These are phyloP conservation scores for Metarhizium humberi DNA, from an alignment of 2,329 filamentous ascomycete genomes.

Conservation along the genomic window DNA sequence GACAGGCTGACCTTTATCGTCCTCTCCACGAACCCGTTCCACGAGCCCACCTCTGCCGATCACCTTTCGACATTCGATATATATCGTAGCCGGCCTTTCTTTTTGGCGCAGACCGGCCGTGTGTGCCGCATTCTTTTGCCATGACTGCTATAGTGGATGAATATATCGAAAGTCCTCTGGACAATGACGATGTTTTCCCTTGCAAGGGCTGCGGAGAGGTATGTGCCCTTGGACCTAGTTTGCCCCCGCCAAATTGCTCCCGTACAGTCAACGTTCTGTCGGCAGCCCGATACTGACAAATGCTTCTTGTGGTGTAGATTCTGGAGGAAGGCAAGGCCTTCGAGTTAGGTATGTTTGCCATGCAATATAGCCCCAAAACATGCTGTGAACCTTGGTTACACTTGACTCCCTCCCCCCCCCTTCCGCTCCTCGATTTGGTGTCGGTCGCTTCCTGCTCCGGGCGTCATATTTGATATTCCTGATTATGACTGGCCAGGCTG, in stretches of 20 bases:
- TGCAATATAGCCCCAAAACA: neutral
- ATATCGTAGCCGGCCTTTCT: neutral
- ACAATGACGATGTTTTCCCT: slow-evolving; percentile 74
- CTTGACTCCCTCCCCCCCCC: neutral
- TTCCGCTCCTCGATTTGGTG: neutral
- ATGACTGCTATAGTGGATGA: slow-evolving; percentile 48
- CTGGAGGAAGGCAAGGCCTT: slow-evolving; percentile 98
- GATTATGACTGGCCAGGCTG: too few species aligned
- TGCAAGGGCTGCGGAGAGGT: slow-evolving; percentile 94
- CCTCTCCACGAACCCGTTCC: neutral
- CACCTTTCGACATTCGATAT: neutral
- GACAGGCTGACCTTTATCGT: neutral
- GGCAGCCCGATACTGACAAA: slow-evolving; percentile 1
- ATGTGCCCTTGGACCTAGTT: slow-evolving; percentile 7
- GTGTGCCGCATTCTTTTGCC: slow-evolving; percentile 11
- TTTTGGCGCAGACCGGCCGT: neutral
- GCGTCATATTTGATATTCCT: neutral
- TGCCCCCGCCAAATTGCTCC: neutral
- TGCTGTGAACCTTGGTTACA: neutral
- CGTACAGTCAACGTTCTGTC: neutral
- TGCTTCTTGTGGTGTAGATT: slow-evolving; percentile 48
- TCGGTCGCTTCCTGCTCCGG: neutral
- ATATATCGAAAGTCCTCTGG: slow-evolving; percentile 57
- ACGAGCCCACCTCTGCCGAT: neutral
- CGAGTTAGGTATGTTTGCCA: slow-evolving; percentile 67